Conservation (phyloP, 2,329 filamentous ascomycete species). For the Curvularia eragrostidis region DNA sequence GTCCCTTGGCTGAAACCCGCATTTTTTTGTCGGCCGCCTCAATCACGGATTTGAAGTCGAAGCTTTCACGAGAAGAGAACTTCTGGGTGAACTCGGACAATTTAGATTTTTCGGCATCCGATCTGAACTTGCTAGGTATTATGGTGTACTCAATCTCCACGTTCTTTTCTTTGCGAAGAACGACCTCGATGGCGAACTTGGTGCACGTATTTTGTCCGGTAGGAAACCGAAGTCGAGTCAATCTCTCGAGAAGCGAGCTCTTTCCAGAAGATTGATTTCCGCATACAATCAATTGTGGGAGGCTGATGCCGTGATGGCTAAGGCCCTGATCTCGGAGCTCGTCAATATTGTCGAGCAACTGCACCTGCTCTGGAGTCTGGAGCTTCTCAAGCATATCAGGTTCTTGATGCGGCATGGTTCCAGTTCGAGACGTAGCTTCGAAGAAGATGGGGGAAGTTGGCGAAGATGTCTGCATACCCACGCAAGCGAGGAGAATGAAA, state of each 20-base stretch:
- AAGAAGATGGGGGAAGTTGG: conserved; percentile 7
- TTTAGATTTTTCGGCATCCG: conserved; percentile 16
- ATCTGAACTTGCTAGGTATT: conserved; percentile 25
- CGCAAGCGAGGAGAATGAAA: background rate
- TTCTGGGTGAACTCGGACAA: conserved; percentile 27
- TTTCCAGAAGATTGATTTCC: conserved; percentile 43
- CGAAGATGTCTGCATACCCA: background rate
- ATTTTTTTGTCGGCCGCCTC: conserved; percentile 60
- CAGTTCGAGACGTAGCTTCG: conserved; percentile 3
- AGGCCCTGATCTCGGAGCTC: conserved; percentile 48
- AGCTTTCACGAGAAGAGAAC: conserved; percentile 30
- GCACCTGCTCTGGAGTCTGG: conserved; percentile 43
- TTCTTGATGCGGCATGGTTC: conserved; percentile 22
- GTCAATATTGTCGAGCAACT: conserved; percentile 62
- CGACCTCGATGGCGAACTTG: conserved; percentile 66
- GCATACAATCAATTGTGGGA: conserved; percentile 43
- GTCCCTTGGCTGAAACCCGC: conserved; percentile 2
- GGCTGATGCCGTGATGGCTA: conserved; percentile 41
- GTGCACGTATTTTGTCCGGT: conserved; percentile 64
- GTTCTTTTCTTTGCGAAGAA: conserved; percentile 55
- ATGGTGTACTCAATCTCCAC: conserved; percentile 56
- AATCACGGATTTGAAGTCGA: conserved; percentile 55
- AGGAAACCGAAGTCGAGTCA: conserved; percentile 65
- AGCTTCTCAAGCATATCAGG: conserved; percentile 32
- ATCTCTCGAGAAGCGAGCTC: conserved; percentile 39